Evolutionary conservation across 805 yeast genomes (phyloP), one percentile per base, ranked within the genome.

Genomic region (Starmera caribaea): DNA sequence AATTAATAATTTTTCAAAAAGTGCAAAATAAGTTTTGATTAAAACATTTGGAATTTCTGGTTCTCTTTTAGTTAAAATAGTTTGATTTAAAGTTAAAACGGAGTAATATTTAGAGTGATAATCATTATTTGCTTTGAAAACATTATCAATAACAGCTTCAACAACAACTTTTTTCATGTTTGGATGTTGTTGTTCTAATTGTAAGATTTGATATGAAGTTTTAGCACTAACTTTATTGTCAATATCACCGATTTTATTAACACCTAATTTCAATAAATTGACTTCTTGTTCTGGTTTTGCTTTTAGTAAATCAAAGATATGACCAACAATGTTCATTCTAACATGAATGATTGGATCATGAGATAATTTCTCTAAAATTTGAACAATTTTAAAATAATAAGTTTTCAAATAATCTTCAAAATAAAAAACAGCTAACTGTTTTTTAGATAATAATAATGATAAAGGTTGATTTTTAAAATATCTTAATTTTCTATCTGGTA

Each of bases 241-340:
- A 34, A 74, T 73, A 57, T 92, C 98, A 63, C 98, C 98, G 30
- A 92, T 69, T 58, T 92, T 92, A 60, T 92, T 92, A 35, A 88
- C 92, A 39, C 95, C 96, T 39, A 92, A 69, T 50, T 88, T 74
- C 51, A 92, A 69, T 48, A 92, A 66, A 59, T 92, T 92, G 38
- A 81, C 94, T 61, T 92, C 98, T 67, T 92, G 98, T 65, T 92
- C 98, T 4, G 98, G 97, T 59, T 89, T 90, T 6, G 81, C 69
- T 46, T 79, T 79, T 43, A 92, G 65, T 34, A 92, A 67, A 41
- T 84, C 95, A 49, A 88, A 84, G 28, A 89, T 73, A 54, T 85
- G 88, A 32, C 75, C 66, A 29, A 88, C 74, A 26, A 82, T 77
- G 45, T 77, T 84, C 68, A 81, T 71, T 58, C 95, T 78, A 34